A percentile compares a stretch with the other conserved stretches of the same genome.
Conservation (phyloP, 192 early-diverging fungal genomes). For the Irineochytrium annulatum region DNA sequence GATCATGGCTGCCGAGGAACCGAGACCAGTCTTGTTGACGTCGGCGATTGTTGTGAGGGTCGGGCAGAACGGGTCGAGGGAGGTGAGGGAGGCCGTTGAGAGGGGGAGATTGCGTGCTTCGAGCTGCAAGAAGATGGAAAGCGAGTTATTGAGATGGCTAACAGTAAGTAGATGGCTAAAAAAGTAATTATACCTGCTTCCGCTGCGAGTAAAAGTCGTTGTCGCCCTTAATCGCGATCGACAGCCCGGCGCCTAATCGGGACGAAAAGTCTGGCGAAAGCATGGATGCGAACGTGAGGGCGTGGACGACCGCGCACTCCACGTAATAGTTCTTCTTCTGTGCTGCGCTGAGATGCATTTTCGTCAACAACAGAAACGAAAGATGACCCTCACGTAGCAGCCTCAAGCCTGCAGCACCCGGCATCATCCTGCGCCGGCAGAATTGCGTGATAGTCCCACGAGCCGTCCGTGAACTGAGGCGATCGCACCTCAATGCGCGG, state of each 20-base stretch:
- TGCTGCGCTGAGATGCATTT: neutral
- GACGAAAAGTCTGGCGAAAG: neutral
- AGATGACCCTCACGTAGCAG: neutral
- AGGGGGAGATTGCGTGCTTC: conserved; percentile 40
- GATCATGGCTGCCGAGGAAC: conserved; percentile 94
- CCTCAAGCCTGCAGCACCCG: neutral
- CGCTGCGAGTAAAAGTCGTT: conserved; percentile 99
- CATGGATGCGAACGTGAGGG: conserved; percentile 10
- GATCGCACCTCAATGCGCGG: conserved; percentile 59
- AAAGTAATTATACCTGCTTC: conserved; percentile 63
- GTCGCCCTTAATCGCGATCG: conserved; percentile 78
- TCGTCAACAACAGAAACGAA: neutral
- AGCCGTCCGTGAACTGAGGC: conserved; percentile 81
- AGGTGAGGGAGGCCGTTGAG: conserved; percentile 50
- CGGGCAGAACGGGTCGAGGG: conserved; percentile 49
- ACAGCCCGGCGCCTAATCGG: conserved; percentile 43
- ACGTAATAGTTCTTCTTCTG: conserved; percentile 67
- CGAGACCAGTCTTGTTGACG: conserved; percentile 96
- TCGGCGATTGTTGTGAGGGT: conserved; percentile 56
- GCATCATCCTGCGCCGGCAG: neutral
- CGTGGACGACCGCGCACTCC: conserved; percentile 41
- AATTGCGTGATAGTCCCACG: conserved; percentile 70
- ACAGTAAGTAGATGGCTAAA: neutral
- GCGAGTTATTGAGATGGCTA: conserved; percentile 3
- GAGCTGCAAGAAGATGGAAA: conserved; percentile 41